Evolutionary conservation across 2,329 filamentous ascomycete species (phyloP), one percentile per base, ranked within the genome.

Genomic region (Lasiodiplodia gonubiensis): DNA sequence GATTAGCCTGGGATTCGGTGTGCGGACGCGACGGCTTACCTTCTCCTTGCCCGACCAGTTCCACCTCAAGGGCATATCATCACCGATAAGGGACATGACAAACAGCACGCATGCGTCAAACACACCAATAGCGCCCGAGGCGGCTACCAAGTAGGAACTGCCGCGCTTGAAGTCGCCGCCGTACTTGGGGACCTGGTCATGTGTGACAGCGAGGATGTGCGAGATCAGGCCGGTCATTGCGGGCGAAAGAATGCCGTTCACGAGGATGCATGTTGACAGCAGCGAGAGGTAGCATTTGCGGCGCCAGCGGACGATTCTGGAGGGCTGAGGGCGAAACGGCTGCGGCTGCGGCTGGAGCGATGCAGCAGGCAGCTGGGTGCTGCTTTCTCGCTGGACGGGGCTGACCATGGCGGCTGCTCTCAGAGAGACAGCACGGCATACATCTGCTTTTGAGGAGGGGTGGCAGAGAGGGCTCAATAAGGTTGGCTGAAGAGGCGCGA

Each of bases 11-110:
- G 35, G 33, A 5, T 2, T 8, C 5, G n/a, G 18, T 23, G 14
- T 39, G 30, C 27, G 33, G 4, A 37, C 10, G 53, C 35, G n/a
- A 23, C 18, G 14, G 25, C 57, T n/a, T 8, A 63, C 59, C 59
- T 63, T 63, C 27, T 51, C 49, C 59, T 63, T 63, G 46, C 59
- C 59, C 7, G 59, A 63, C 59, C 59, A 63, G 27, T 63, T 63
- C 59, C 27, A 37, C 12, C 25, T 52, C n/a, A 51, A n/a, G 4
- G 46, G 46, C 27, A 63, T 12, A 18, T 63, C 46, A 14, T 63
- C 59, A 12, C 21, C 27, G n/a, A 35, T 51, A 30, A 63, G 46
- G 14, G 42, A 37, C 27, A 51, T 21, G 46, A 63, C 10, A 49
- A 51, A 35, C 18, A 63, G 59, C 42, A 63, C 27, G 4, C 59